These are phyloP conservation scores for Filobasidium wieringae DNA, from an alignment of 768 basidiomycete genomes.

Conservation along the genomic window DNA sequence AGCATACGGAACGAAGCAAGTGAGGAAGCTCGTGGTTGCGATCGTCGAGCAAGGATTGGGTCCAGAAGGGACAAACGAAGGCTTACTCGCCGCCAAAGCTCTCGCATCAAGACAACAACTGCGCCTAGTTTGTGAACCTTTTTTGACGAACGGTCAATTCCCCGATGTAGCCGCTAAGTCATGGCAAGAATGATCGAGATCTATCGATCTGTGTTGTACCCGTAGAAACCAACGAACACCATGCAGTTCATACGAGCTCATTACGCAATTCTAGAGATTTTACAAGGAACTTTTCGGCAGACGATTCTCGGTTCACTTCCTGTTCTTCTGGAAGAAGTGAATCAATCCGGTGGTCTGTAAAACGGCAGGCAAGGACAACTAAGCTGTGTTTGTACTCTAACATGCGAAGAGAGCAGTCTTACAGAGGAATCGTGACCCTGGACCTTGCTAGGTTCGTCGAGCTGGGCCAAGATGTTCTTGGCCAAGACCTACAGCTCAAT, in stretches of 20 bases:
- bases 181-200: background rate
- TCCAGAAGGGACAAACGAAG: background rate
- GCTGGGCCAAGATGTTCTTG: slow-evolving; percentile 84
- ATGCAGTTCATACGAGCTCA: background rate
- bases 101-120: slow-evolving; percentile 7
- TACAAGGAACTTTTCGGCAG: background rate
- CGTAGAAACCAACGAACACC: background rate
- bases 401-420: slow-evolving; percentile 12
- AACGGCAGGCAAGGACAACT: slow-evolving; percentile 10
- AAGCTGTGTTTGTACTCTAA: background rate
- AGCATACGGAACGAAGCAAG: slow-evolving; percentile 24
- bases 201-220: too few species aligned
- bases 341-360: slow-evolving; percentile 83
- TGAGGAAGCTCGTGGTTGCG: slow-evolving; percentile 26
- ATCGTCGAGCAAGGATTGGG: slow-evolving; percentile 25
- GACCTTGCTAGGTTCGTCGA: slow-evolving; percentile 52
- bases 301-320: slow-evolving; percentile 37
- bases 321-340: slow-evolving; percentile 86
- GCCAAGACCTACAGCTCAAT: slow-evolving; percentile 53
- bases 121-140: slow-evolving; percentile 5
- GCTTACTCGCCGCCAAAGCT: background rate
- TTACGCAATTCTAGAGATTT: background rate
- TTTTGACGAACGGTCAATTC: slow-evolving; percentile 6
- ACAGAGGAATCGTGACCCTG: slow-evolving; percentile 79
- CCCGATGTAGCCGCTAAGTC: slow-evolving; percentile 5